Conservation (phyloP, 768 basidiomycete species). For the Termitomyces sp. region DNA sequence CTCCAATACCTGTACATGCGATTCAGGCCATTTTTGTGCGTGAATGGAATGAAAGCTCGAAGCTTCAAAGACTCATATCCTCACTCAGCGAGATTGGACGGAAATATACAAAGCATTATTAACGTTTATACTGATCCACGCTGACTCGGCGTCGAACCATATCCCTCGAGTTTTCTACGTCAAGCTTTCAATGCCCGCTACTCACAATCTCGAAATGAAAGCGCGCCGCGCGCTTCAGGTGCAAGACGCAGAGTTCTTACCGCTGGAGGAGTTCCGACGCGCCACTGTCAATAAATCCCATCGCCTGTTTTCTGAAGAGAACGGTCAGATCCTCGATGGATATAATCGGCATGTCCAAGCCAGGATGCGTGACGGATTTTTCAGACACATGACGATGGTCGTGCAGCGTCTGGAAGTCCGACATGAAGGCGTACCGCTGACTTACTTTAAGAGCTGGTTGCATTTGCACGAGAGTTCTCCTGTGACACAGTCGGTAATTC, state of each 20-base stretch:
- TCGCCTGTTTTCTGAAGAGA: slow-evolving; percentile 1
- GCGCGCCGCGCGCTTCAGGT: background rate
- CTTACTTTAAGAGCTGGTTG: slow-evolving; percentile 7
- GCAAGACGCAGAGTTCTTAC: slow-evolving; percentile 1
- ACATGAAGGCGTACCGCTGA: slow-evolving; percentile 1
- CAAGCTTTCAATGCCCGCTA: slow-evolving; percentile 2
- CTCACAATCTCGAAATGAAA: background rate
- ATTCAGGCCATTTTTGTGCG: slow-evolving; percentile 4
- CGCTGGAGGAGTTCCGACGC: background rate
- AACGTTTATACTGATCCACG: background rate
- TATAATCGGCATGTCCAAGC: background rate
- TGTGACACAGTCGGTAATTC: background rate
- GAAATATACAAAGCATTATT: slow-evolving; percentile 1
- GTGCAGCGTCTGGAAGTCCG: slow-evolving; percentile 5
- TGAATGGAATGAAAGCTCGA: background rate
- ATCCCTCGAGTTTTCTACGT: slow-evolving; percentile 1
- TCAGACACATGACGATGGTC: background rate
- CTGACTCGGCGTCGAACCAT: background rate
- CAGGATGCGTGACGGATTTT: background rate
- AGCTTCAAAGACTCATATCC: background rate
- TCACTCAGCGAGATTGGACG: slow-evolving; percentile 3
- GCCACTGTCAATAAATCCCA: slow-evolving; percentile 8
- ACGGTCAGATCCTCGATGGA: slow-evolving; percentile 3
- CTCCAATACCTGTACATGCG: slow-evolving; percentile 1
- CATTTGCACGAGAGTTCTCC: background rate